Evolutionary conservation across 805 yeast species (phyloP), one percentile per base, ranked within the genome.

Genomic region (Torulaspora franciscae): DNA sequence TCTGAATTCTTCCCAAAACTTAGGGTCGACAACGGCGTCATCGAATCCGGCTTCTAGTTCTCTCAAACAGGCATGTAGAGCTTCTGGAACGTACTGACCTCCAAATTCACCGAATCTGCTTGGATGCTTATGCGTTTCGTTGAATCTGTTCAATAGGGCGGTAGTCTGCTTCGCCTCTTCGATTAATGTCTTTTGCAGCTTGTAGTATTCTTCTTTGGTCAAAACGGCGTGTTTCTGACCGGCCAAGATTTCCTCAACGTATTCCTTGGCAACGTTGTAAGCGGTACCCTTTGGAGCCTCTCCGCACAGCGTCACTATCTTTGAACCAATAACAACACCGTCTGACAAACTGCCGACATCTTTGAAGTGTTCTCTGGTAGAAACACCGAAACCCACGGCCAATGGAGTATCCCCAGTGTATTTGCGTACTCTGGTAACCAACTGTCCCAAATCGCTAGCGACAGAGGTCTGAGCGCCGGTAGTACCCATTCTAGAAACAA

Each of bases 31-130:
- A 53, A 82, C 81, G 14, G 97, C 96, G 34, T 73, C 76, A 63
- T 85, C 90, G 64, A 90, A 95, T 3, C 88, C 97, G 43, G 65
- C 72, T 71, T 93, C 99, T 46, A 93, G 76, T 69, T 93, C 95
- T 50, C 81, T 77, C 56, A 93, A 75, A 72, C 98, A 91, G 35
- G 95, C 79, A 68, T 90, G 91, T 60, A 93, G 72, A 17, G 95
- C 87, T 72, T 93, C 99, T 32, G 99, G 99, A 32, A 93, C 99
- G 62, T 88, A 93, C 71, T 93, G 99, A 48, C 99, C 99, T 65
- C 99, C 99, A 62, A 88, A 95, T 40, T 81, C 89, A 60, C 98
- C 99, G 58, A 91, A 91, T 51, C 84, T 75, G 46, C 91, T 83
- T 54, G 80, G 76, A 62, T 77, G 85, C 50, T 79, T 76, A 61